These are phyloP conservation scores for Filosporella fistucella DNA, from an alignment of 495 filamentous ascomycete species.

Conservation along the genomic window DNA sequence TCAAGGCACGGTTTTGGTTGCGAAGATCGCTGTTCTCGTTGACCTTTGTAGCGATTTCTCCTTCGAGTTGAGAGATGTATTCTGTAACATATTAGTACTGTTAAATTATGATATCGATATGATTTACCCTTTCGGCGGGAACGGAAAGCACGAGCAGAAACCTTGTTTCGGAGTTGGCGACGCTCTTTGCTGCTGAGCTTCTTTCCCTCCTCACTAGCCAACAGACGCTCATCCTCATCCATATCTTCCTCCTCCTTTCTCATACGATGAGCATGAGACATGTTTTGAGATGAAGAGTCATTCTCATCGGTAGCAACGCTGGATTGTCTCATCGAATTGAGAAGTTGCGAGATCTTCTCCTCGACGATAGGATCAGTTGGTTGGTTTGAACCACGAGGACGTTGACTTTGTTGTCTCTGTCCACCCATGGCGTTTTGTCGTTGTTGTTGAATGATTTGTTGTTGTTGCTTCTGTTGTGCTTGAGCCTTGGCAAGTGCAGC, in stretches of 20 bases:
- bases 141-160: conserved; percentile 94
- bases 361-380: conserved; percentile 66
- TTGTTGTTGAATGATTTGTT: conserved; percentile 58
- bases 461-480: conserved; percentile 59
- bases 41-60: conserved; percentile 68
- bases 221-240: conserved; percentile 92
- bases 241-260: conserved; percentile 94
- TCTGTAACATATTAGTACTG: conserved; percentile 60
- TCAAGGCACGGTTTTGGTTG: conserved; percentile 64
- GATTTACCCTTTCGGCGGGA: conserved; percentile 88
- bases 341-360: conserved; percentile 78
- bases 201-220: conserved; percentile 96
- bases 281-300: conserved; percentile 39
- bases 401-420: conserved; percentile 35
- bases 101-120: conserved; percentile 2
- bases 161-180: conserved; percentile 93
- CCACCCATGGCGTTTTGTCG: conserved; percentile 37
- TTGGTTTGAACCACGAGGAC: conserved; percentile 41
- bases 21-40: conserved; percentile 69
- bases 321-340: conserved; percentile 77
- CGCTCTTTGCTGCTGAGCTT: conserved; percentile 93
- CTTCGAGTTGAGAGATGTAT: conserved; percentile 91
- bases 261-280: conserved; percentile 50
- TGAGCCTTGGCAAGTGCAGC: conserved; percentile 75
- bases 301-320: conserved; percentile 47